Evolutionary conservation across 345 rosid species (phyloP).

Genomic region (Stellera chamaejasme): DNA sequence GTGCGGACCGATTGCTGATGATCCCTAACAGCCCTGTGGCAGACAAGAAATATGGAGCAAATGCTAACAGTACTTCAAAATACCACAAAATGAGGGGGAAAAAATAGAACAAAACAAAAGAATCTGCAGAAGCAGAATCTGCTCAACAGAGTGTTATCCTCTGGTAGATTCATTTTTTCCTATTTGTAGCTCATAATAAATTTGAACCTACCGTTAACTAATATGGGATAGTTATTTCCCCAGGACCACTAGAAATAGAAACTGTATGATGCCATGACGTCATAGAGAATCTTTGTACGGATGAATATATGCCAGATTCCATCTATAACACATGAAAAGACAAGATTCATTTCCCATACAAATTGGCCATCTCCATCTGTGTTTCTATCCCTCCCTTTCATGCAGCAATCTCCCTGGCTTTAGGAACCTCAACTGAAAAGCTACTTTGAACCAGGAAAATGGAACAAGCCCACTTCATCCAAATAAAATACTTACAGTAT

Average conservation of each 20-base stretch:
- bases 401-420: constrained; percentile 15
- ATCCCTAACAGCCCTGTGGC: no score
- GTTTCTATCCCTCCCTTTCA: constrained; percentile 2
- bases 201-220: no score
- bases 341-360: constrained; percentile 10
- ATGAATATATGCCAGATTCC: constrained; percentile 18
- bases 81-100: background rate
- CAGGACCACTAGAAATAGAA: constrained; percentile 6
- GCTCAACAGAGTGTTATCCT: background rate
- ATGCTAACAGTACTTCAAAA: background rate
- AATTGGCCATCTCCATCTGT: background rate
- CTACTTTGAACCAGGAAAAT: background rate
- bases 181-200: background rate
- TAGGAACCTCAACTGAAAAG: constrained; percentile 10
- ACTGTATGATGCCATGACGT: constrained; percentile 5
- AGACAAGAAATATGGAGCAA: no score
- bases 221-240: background rate
- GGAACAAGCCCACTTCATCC: constrained; percentile 3
- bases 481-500: constrained; percentile 11
- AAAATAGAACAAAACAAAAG: background rate
- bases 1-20: no score
- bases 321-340: constrained; percentile 3
- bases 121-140: constrained; percentile 1
- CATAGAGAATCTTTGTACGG: background rate
- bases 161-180: constrained; percentile 7